phyloP scores from a whole-genome alignment of 2,329 filamentous ascomycete genomes.

The Colletotrichum lupini region DNA sequence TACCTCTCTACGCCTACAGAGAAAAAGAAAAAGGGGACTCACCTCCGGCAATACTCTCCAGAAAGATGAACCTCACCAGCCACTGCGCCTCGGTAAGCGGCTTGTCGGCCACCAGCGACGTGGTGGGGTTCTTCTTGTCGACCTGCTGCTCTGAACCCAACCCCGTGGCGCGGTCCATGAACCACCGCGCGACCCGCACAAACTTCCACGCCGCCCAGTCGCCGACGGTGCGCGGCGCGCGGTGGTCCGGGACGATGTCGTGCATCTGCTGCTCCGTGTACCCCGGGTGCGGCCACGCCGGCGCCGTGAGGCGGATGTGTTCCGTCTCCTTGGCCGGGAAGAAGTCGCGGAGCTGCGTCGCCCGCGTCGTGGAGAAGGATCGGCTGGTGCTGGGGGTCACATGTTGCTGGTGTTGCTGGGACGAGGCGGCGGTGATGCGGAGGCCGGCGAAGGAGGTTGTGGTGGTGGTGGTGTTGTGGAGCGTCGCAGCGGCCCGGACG shows the following conservation, averaged over 20 bases:
- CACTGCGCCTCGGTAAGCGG: constrained; percentile 88
- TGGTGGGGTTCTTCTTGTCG: constrained; percentile 67
- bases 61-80: constrained; percentile 72
- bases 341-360: constrained; percentile 63
- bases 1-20: neutral
- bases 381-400: constrained; percentile 37
- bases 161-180: constrained; percentile 85
- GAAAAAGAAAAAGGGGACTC: neutral
- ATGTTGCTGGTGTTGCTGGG: constrained; percentile 38
- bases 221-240: constrained; percentile 76
- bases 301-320: constrained; percentile 70
- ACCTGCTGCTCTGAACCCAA: constrained; percentile 77
- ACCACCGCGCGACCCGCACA: constrained; percentile 80
- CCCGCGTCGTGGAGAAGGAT: constrained; percentile 62
- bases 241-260: constrained; percentile 78
- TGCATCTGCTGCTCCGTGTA: constrained; percentile 86
- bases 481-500: constrained; percentile 37
- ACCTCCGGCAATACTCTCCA: constrained; percentile 88
- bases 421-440: constrained; percentile 41
- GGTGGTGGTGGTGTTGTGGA: constrained; percentile 10
- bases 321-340: constrained; percentile 72
- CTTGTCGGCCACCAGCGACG: constrained; percentile 62
- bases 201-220: constrained; percentile 84
- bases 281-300: constrained; percentile 77
- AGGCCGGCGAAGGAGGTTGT: constrained; percentile 38